Evolutionary conservation across 352 stramenopile species (phyloP).

Genomic region (Phytopythium aichiense): DNA sequence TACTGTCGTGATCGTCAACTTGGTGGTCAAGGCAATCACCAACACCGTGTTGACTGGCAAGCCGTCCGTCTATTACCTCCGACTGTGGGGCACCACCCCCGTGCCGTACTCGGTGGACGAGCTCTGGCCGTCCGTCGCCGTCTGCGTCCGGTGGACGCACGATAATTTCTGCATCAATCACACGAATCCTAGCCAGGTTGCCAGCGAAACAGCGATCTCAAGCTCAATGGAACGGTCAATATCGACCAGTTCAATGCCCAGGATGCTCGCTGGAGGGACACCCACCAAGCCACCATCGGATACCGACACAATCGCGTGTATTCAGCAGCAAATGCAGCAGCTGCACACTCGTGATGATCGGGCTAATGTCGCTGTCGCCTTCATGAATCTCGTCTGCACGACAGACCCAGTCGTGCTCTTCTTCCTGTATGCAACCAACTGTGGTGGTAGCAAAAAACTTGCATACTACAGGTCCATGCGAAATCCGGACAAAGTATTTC

Average conservation of each 20-base stretch:
- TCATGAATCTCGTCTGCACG: constrained; percentile 37
- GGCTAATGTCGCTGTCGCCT: constrained; percentile 20
- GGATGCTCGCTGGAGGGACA: neutral
- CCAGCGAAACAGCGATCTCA: neutral
- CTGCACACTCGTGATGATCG: constrained; percentile 16
- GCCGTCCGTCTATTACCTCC: neutral
- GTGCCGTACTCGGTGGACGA: constrained; percentile 27
- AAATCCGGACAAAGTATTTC: neutral
- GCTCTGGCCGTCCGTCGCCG: constrained; percentile 19
- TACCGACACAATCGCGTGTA: constrained; percentile 13
- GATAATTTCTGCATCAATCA: constrained; percentile 29
- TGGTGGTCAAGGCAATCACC: neutral
- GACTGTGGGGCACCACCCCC: constrained; percentile 6
- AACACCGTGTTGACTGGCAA: neutral
- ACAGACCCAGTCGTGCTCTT: constrained; percentile 26
- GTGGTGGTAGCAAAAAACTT: neutral
- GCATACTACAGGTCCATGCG: neutral
- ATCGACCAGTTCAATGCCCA: neutral
- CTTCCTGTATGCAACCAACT: neutral
- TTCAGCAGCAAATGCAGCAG: constrained; percentile 27
- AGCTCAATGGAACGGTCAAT: too few species aligned
- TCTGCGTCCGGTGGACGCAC: constrained; percentile 28
- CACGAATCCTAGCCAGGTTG: neutral
- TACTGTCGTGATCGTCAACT: neutral
- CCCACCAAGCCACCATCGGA: neutral